Evolutionary conservation across 2,329 filamentous ascomycete species (phyloP), one percentile per base, ranked within the genome.

Genomic region (Chalaropsis thielavioides): DNA sequence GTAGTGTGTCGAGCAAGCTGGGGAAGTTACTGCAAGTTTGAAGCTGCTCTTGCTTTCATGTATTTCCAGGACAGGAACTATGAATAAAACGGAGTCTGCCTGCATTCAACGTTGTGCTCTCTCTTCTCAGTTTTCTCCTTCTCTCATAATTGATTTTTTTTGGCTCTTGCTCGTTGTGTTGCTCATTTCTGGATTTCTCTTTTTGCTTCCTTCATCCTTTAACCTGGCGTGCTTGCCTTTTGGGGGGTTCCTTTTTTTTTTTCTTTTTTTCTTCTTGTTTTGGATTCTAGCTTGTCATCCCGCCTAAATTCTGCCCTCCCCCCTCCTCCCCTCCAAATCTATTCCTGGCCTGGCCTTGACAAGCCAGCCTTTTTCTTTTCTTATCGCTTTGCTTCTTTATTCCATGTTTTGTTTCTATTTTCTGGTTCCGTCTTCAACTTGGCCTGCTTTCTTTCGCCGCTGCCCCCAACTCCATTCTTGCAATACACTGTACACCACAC

Each of bases 351-450:
- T 13, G 10, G 13, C 13, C 17, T 56, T 27, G 27, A 31, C 41
- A 27, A 62, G 51, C 60, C 40, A 46, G 38, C 40, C 35, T 54
- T 59, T 59, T 46, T 64, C 40, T 44, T 40, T 51, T 51, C 19
- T 35, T n/a, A 22, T 15, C 13, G 38, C 43, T 41, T 24, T 31
- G 17, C 17, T 15, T 63, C 17, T n/a, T 15, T 62, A 10, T 61
- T 31, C 60, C n/a, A n/a, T 27, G 19, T 17, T 62, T 8, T 31
- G 15, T 41, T 62, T 54, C 11, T 46, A n/a, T 27, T 51, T 38
- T 44, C 56, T 49, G 2, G 19, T 43, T 40, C 10, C 31, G 35
- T 22, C 46, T 49, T 19, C 46, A 49, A 24, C 19, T 31, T 31
- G 22, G 22, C 44, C 2, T 46, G 44, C 44, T 49, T 49, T 49